phyloP scores from a whole-genome alignment of 176 grass and related monocot genomes.

The Alloteropsis semialata region DNA sequence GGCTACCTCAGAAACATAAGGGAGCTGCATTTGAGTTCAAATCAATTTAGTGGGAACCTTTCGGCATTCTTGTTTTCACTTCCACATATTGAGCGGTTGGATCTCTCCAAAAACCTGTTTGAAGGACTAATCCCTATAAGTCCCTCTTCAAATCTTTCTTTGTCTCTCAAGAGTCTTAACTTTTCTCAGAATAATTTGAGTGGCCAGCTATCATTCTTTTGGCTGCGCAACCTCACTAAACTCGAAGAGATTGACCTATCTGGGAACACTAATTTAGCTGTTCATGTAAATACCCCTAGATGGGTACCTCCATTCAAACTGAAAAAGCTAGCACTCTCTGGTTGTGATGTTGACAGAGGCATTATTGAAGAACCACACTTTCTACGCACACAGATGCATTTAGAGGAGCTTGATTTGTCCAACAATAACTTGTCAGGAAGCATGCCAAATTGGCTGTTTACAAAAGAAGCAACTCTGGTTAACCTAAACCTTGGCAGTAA shows the following conservation, averaged over 20 bases:
- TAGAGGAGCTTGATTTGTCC: conserved; percentile 32
- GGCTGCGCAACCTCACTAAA: background rate
- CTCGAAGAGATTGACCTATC: conserved; percentile 17
- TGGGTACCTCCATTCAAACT: conserved; percentile 31
- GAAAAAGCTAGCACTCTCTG: background rate
- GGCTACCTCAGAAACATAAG: background rate
- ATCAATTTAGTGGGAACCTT: background rate
- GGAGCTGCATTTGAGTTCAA: background rate
- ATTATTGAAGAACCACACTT: conserved; percentile 21
- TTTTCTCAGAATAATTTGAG: background rate
- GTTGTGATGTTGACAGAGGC: conserved; percentile 26
- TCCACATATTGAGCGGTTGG: conserved; percentile 8
- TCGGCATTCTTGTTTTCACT: background rate
- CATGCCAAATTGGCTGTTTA: conserved; percentile 36
- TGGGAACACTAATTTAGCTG: background rate
- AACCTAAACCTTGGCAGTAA: conserved; percentile 27
- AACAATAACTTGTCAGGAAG: conserved; percentile 21
- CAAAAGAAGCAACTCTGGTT: background rate
- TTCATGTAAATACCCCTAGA: background rate
- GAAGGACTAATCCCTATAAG: conserved; percentile 16
- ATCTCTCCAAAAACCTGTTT: conserved; percentile 4
- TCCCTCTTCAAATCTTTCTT: background rate
- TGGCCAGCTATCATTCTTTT: background rate
- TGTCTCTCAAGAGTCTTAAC: background rate
- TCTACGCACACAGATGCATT: background rate